phyloP scores from a whole-genome alignment of 768 basidiomycete species.

The Boletellus sp. region DNA sequence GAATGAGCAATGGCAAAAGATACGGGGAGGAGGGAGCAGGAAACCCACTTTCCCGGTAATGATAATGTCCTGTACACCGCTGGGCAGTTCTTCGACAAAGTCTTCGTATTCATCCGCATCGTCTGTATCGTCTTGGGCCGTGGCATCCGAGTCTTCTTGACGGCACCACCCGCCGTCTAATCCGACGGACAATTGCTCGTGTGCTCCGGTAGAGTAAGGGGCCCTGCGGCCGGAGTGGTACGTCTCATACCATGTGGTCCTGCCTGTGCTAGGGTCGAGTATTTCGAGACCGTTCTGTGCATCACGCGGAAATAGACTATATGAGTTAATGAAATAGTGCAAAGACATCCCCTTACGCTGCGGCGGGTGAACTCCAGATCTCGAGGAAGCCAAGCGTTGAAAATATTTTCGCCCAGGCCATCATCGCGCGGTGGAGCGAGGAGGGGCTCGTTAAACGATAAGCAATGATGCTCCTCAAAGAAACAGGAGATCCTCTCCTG shows the following conservation, averaged over 20 bases:
- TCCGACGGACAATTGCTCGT: conserved; percentile 23
- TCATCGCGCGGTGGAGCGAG: conserved; percentile 31
- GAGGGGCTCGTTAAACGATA: conserved; percentile 37
- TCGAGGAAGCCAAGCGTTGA: conserved; percentile 48
- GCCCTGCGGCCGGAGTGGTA: conserved; percentile 36
- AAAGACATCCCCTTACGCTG: conserved; percentile 28
- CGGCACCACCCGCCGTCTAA: conserved; percentile 22
- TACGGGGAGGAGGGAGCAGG: neutral
- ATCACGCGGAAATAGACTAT: conserved; percentile 11
- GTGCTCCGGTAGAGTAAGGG: conserved; percentile 36
- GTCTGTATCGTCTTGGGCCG: conserved; percentile 25
- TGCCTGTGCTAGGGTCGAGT: conserved; percentile 38
- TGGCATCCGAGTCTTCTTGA: conserved; percentile 19
- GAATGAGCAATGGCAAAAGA: neutral
- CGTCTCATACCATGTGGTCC: conserved; percentile 44
- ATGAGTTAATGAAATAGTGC: neutral
- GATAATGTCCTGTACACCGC: conserved; percentile 49
- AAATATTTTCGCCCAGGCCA: conserved; percentile 40
- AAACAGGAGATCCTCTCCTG: conserved; percentile 40
- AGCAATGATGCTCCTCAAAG: conserved; percentile 47
- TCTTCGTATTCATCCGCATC: conserved; percentile 37
- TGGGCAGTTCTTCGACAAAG: conserved; percentile 34
- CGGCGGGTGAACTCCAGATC: conserved; percentile 31
- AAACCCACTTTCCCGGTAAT: conserved; percentile 46
- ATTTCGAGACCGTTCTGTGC: conserved; percentile 41